Percentiles rank a stretch among this genome's conserved stretches.
These are phyloP conservation scores for Bathelium albidoporum DNA, from an alignment of 495 filamentous ascomycete species.

Conservation along the genomic window DNA sequence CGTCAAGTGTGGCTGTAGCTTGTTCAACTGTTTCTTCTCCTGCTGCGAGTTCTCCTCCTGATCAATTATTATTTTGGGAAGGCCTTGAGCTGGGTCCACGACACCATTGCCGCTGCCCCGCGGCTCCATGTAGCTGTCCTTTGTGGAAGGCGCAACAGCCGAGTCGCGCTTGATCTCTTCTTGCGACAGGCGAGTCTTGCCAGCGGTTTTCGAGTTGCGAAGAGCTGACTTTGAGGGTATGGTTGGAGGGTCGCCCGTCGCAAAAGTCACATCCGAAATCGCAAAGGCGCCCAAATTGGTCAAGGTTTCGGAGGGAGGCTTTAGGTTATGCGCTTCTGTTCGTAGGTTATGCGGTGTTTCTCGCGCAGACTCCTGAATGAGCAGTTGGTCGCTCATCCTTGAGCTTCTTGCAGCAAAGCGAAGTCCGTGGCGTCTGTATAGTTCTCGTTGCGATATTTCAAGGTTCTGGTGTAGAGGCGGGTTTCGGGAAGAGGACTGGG, in stretches of 20 bases:
- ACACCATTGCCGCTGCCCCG: background rate
- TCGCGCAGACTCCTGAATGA: background rate
- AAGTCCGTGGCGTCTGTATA: background rate
- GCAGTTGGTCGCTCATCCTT: background rate
- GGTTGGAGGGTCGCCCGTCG: background rate
- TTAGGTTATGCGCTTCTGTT: background rate
- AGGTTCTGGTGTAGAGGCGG: background rate
- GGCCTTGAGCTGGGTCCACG: background rate
- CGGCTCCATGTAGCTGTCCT: background rate
- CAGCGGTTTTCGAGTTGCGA: background rate
- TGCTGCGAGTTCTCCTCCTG: background rate
- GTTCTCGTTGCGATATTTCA: background rate
- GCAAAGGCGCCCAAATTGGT: background rate
- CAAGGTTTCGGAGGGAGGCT: background rate
- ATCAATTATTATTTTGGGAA: background rate
- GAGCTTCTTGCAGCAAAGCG: background rate
- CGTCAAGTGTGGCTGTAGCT: background rate
- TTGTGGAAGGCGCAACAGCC: constrained; percentile 17
- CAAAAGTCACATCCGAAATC: background rate
- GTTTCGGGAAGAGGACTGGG: background rate
- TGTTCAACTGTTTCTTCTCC: background rate
- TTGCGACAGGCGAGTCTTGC: background rate
- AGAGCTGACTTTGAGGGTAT: background rate
- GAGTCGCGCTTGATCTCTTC: constrained; percentile 21
- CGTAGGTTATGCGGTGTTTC: background rate